These are phyloP conservation scores for Wickerhamiella kurtzmanii DNA, from an alignment of 805 yeast species.

Conservation along the genomic window DNA sequence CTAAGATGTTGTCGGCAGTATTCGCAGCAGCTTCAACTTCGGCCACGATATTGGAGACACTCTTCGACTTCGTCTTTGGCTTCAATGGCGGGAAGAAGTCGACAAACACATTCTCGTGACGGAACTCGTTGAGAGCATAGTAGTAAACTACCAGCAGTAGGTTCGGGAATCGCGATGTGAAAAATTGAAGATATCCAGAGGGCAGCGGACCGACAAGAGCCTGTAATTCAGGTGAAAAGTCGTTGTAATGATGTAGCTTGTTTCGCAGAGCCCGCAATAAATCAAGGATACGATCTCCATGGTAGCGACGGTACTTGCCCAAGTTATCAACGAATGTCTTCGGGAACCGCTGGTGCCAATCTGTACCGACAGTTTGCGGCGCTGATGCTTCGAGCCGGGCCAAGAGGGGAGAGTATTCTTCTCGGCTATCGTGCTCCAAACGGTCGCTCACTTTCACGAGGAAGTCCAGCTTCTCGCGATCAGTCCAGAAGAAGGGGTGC, in stretches of 20 bases:
- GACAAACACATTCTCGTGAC: slow-evolving; percentile 8
- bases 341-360: slow-evolving; percentile 73
- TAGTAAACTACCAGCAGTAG: slow-evolving; percentile 62
- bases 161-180: slow-evolving; percentile 60
- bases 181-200: slow-evolving; percentile 69
- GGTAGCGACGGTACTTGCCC: slow-evolving; percentile 84
- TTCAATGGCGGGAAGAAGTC: slow-evolving; percentile 1
- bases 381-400: slow-evolving; percentile 42
- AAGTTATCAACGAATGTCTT: slow-evolving; percentile 62
- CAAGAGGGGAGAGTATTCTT: slow-evolving; percentile 56
- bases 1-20: neutral
- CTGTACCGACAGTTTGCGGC: slow-evolving; percentile 33
- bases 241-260: slow-evolving; percentile 89
- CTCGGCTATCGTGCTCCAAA: slow-evolving; percentile 71
- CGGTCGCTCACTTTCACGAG: slow-evolving; percentile 79
- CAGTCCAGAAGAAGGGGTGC: slow-evolving; percentile 85
- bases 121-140: slow-evolving; percentile 11
- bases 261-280: slow-evolving; percentile 78
- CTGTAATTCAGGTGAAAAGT: slow-evolving; percentile 44
- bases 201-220: slow-evolving; percentile 66
- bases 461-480: slow-evolving; percentile 64
- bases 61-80: neutral
- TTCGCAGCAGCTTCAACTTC: neutral
- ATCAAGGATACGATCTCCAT: slow-evolving; percentile 66
- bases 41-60: neutral